phyloP scores from a whole-genome alignment of 108 stramenopile species.

The Pseudonitzschia multiseries region DNA sequence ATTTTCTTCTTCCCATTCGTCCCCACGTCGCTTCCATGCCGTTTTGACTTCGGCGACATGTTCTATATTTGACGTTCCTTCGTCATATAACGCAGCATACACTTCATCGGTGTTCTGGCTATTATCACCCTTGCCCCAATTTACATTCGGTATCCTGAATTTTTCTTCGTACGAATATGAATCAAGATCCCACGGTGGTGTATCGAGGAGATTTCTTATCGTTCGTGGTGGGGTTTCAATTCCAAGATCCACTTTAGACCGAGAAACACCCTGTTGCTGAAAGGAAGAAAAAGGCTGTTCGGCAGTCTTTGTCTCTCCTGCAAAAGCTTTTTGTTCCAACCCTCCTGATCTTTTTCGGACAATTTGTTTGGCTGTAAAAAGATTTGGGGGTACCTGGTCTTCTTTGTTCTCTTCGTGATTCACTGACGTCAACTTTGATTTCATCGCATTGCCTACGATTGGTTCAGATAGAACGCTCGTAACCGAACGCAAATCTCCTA shows the following conservation, averaged over 20 bases:
- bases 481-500: constrained; percentile 30
- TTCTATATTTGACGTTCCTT: not conserved
- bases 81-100: not conserved
- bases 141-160: not conserved
- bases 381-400: not conserved
- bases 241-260: not conserved
- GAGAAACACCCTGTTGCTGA: not conserved
- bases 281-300: not conserved
- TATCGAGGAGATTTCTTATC: not conserved
- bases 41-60: not conserved
- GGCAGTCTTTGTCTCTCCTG: not conserved
- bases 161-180: not conserved
- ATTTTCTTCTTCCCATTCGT: constrained; percentile 9
- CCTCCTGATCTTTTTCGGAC: not conserved
- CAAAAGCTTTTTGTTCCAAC: not conserved
- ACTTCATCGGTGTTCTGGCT: not conserved
- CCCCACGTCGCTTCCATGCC: not conserved
- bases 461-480: constrained; percentile 36
- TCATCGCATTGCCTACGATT: constrained; percentile 9
- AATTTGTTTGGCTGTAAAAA: not conserved
- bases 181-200: constrained; percentile 7
- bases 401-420: not conserved
- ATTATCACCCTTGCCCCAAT: not conserved
- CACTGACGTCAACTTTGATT: not conserved
- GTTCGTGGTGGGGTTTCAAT: constrained; percentile 11